A percentile compares a stretch with the other conserved stretches of the same genome.
Evolutionary conservation across 306 rosid species (phyloP).

Genomic region (Vachellia pachyceras): DNA sequence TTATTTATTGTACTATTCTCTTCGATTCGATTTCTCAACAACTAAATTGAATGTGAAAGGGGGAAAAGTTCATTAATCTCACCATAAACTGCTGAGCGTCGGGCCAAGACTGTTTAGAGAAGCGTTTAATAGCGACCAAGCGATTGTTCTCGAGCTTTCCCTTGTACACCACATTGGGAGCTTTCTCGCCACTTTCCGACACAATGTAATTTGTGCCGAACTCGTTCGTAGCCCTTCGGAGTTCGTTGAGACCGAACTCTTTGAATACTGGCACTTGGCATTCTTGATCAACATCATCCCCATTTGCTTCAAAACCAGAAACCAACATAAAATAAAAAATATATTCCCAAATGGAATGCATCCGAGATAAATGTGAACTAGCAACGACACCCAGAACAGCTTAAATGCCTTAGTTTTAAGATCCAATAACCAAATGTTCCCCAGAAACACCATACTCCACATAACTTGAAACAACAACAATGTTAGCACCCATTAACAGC

Average conservation of each 20-base stretch:
- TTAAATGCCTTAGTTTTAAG: slow-evolving; percentile 14
- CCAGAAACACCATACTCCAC: not conserved
- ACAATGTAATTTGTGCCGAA: slow-evolving; percentile 66
- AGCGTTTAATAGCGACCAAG: slow-evolving; percentile 74
- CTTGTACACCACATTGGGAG: slow-evolving; percentile 78
- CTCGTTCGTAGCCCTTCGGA: slow-evolving; percentile 73
- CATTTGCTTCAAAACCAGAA: slow-evolving; percentile 49
- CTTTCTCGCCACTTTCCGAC: slow-evolving; percentile 84
- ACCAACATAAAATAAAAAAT: slow-evolving; percentile 8
- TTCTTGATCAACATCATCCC: slow-evolving; percentile 55
- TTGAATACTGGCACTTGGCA: slow-evolving; percentile 59
- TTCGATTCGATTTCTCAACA: not conserved
- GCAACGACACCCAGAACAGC: not conserved
- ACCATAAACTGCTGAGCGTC: slow-evolving; percentile 84
- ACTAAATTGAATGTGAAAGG: not conserved
- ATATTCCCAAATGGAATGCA: not conserved
- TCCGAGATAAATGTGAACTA: not conserved
- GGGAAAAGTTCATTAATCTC: slow-evolving; percentile 22
- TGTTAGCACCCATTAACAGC: not conserved
- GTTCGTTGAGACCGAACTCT: slow-evolving; percentile 65
- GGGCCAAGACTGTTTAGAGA: slow-evolving; percentile 85
- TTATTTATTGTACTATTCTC: slow-evolving; percentile 21
- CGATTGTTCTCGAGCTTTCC: slow-evolving; percentile 71
- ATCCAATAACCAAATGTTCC: not conserved
- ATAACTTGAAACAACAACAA: not conserved